These are phyloP conservation scores for Blechomonas ayalai DNA, from an alignment of 208 protist genomes.

Conservation along the genomic window DNA sequence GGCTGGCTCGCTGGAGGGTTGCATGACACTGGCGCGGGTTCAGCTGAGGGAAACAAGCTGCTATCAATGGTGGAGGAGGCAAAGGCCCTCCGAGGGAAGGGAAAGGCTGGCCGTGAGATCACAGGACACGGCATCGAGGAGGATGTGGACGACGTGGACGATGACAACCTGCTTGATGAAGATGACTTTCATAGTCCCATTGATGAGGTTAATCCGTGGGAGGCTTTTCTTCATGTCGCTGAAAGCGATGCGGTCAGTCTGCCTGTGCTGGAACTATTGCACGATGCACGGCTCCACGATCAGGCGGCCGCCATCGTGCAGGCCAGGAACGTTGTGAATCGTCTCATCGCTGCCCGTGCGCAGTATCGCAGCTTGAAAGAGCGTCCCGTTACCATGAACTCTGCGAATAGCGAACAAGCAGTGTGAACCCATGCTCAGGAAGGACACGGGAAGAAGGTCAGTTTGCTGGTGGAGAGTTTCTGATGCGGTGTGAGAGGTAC, in stretches of 20 bases:
- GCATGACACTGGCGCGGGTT: background rate
- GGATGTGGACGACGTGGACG: conserved; percentile 29
- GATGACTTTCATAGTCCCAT: conserved; percentile 65
- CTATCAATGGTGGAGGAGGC: conserved; percentile 33
- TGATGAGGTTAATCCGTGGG: conserved; percentile 60
- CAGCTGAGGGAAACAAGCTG: conserved; percentile 8
- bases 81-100: conserved; percentile 16
- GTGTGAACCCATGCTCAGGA: background rate
- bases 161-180: conserved; percentile 69
- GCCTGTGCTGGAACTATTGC: conserved; percentile 11
- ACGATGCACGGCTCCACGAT: conserved; percentile 13
- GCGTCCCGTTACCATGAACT: background rate
- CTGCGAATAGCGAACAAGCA: background rate
- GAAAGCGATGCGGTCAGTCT: conserved; percentile 5
- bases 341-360: conserved; percentile 8
- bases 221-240: conserved; percentile 22
- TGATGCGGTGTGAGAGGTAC: no score
- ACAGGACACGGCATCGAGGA: conserved; percentile 9
- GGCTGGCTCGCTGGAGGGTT: no score
- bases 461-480: no score
- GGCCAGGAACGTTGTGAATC: conserved; percentile 19
- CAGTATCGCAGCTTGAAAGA: no score
- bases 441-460: no score
- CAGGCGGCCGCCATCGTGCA: conserved; percentile 29
- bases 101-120: background rate